A percentile compares a stretch with the other conserved stretches of the same genome.
phyloP scores from a whole-genome alignment of 169 alveolate species.

The Miamiensis avidus region DNA sequence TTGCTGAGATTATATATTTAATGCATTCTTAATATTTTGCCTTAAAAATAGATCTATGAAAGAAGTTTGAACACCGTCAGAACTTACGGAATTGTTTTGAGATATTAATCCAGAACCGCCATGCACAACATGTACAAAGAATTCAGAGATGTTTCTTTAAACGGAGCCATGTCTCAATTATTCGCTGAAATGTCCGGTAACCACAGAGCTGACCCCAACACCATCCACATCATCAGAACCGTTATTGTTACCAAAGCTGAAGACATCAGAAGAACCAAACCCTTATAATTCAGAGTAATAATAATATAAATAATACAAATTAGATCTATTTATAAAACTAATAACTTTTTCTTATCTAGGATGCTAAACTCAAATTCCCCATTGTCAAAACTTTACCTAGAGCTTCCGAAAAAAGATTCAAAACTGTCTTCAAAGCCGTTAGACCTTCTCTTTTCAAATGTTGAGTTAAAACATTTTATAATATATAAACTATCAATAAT shows the following conservation, averaged over 20 bases:
- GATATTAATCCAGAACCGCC: constrained; percentile 98
- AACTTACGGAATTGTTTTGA: constrained; percentile 97
- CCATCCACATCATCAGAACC: constrained; percentile 93
- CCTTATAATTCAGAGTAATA: constrained; percentile 77
- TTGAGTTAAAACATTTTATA: constrained; percentile 14
- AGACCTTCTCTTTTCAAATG: constrained; percentile 73
- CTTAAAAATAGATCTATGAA: too few relatives aligned
- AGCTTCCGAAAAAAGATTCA: constrained; percentile 77
- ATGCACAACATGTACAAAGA: constrained; percentile 99
- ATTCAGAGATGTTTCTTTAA: constrained; percentile 94
- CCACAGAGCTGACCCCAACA: constrained; percentile 96
- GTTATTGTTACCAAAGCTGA: constrained; percentile 71
- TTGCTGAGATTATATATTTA: too few relatives aligned
- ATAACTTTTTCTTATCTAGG: constrained; percentile 35
- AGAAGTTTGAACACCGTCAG: constrained; percentile 90
- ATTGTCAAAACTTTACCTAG: constrained; percentile 80
- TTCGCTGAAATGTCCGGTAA: constrained; percentile 97
- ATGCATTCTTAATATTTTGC: too few relatives aligned
- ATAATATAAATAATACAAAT: background rate
- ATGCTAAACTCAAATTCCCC: constrained; percentile 92
- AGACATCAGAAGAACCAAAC: constrained; percentile 87
- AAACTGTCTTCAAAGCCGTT: constrained; percentile 83
- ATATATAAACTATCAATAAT: too few relatives aligned
- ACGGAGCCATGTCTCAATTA: constrained; percentile 96
- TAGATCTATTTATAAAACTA: too few relatives aligned